phyloP scores from a whole-genome alignment of 2,329 filamentous ascomycete genomes.

The Fusarium continuum region DNA sequence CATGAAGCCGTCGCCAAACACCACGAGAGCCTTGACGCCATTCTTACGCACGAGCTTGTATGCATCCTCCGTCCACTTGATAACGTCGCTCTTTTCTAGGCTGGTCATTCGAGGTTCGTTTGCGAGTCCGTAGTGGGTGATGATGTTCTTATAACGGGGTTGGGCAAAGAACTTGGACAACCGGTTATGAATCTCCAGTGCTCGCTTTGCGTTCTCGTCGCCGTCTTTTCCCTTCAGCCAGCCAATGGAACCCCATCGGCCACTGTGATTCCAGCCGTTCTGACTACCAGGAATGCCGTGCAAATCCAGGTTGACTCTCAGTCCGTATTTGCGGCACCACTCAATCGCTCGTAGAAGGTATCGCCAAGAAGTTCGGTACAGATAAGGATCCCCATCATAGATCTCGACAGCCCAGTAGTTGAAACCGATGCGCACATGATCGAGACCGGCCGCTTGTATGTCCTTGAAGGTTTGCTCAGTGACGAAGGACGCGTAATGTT shows the following conservation, averaged over 20 bases:
- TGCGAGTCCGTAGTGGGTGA: slow-evolving; percentile 91
- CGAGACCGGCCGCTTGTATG: slow-evolving; percentile 86
- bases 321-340: slow-evolving; percentile 89
- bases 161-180: slow-evolving; percentile 94
- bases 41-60: slow-evolving; percentile 78
- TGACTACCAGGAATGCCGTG: slow-evolving; percentile 93
- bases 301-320: slow-evolving; percentile 91
- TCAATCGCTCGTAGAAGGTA: slow-evolving; percentile 94
- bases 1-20: slow-evolving; percentile 96
- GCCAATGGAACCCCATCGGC: slow-evolving; percentile 78
- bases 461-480: slow-evolving; percentile 84
- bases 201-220: slow-evolving; percentile 77
- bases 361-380: slow-evolving; percentile 87
- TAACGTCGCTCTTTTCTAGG: slow-evolving; percentile 71
- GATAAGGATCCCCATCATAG: slow-evolving; percentile 87
- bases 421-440: slow-evolving; percentile 96
- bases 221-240: slow-evolving; percentile 96
- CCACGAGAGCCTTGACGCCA: slow-evolving; percentile 75
- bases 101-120: slow-evolving; percentile 93
- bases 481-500: slow-evolving; percentile 91
- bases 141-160: slow-evolving; percentile 88
- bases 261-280: slow-evolving; percentile 98
- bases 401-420: slow-evolving; percentile 93
- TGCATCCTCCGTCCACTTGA: slow-evolving; percentile 81
- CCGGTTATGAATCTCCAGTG: slow-evolving; percentile 86